Conservation (phyloP, 257 asterid species). For the Ballota nigra region DNA sequence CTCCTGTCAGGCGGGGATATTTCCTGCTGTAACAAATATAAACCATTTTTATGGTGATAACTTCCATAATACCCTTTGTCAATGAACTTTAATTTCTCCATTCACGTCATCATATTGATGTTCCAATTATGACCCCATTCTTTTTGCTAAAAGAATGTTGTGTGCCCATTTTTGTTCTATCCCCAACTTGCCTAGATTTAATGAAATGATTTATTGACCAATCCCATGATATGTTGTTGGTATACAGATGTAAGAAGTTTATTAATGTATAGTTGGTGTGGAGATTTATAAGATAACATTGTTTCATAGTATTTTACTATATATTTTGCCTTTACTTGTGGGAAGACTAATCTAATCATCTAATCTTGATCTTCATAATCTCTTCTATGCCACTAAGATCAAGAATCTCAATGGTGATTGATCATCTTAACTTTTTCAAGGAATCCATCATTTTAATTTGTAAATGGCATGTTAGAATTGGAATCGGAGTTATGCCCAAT, state of each 20-base stretch:
- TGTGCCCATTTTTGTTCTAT: not conserved
- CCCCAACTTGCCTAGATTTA: conserved; percentile 15
- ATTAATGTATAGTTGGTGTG: not conserved
- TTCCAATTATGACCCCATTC: conserved; percentile 9
- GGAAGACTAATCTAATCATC: not conserved
- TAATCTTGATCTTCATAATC: not conserved
- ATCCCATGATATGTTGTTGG: not conserved
- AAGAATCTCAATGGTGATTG: not conserved
- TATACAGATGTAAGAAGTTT: conserved; percentile 14
- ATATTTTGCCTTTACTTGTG: not conserved
- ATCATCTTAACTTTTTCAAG: not conserved
- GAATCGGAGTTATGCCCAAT: no score
- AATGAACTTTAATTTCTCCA: not conserved
- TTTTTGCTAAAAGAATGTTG: conserved; percentile 11
- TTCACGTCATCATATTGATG: not conserved
- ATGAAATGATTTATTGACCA: conserved; percentile 14
- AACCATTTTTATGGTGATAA: no score
- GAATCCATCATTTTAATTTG: not conserved
- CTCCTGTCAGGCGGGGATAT: no score
- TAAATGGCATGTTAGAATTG: no score
- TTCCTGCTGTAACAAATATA: no score
- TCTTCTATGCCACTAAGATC: not conserved
- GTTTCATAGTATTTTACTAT: not conserved
- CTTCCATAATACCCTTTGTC: no score
- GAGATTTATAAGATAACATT: not conserved